Percentiles rank a stretch among this genome's conserved stretches.
These are phyloP conservation scores for Leccinellum luteum DNA, from an alignment of 768 basidiomycete species.

Conservation along the genomic window DNA sequence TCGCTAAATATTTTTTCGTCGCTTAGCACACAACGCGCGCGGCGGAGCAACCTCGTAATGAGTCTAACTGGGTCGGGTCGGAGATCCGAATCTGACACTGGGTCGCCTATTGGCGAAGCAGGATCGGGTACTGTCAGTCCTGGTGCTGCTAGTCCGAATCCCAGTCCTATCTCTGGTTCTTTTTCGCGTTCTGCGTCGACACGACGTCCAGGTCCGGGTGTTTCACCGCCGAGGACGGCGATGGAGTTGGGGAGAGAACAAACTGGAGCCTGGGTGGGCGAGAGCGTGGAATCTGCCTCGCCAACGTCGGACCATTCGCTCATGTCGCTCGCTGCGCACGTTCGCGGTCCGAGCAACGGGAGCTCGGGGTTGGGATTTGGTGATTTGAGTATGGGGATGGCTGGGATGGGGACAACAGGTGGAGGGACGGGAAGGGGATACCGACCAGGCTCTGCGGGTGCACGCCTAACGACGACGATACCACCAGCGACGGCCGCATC, in stretches of 20 bases:
- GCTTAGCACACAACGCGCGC: background rate
- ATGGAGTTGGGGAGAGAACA: background rate
- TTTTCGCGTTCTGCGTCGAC: background rate
- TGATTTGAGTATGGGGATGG: background rate
- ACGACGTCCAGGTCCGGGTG: background rate
- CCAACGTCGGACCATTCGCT: slow-evolving; percentile 13
- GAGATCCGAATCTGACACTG: background rate
- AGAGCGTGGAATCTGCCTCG: background rate
- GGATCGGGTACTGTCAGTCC: background rate
- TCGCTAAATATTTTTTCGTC: slow-evolving; percentile 23
- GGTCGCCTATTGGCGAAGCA: background rate
- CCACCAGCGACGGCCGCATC: background rate
- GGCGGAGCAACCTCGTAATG: slow-evolving; percentile 30
- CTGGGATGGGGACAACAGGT: no score
- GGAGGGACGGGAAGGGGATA: background rate
- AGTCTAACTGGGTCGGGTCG: slow-evolving; percentile 14
- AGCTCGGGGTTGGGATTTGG: background rate
- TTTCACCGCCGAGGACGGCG: background rate
- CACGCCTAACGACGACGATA: slow-evolving; percentile 15
- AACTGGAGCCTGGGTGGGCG: background rate
- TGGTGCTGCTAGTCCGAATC: no score
- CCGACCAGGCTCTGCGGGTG: slow-evolving; percentile 28
- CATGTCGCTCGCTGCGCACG: slow-evolving; percentile 14
- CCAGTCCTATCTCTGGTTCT: background rate
- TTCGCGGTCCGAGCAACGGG: slow-evolving; percentile 2